Base-by-base conservation (phyloP, 2,329 filamentous ascomycete species). In the Magnaporthiopsis rhizophila region DNA sequence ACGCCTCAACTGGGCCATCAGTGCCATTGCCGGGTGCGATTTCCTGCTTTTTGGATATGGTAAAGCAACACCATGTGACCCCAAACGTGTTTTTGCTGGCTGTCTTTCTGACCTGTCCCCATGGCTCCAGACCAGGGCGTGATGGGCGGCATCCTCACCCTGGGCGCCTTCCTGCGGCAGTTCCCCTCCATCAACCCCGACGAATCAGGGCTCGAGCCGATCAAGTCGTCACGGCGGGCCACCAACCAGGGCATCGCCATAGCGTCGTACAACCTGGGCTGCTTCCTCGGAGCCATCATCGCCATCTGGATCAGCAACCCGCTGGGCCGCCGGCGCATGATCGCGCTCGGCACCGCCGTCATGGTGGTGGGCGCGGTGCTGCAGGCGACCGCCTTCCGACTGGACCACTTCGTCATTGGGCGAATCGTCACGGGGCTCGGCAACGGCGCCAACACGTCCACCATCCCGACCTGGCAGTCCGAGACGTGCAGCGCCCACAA, bases 61-160 rank as follows among this genome's bases (percentile, higher is more conserved):
- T 84, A 74, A 62, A 62, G 74, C 62, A 24, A 30, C 6, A 3
- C 21, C 45, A 50, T 45, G 0, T 50, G 18, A 1, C 8, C 21
- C 34, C 34, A 36, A 36, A 11, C 34, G 12, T 12, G 32, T 6
- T n/a, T 53, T 50, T 5, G 36, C 38, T 18, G 3, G 5, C 12
- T 3, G 15, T 45, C 15, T 45, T 3, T 45, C 38, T 45, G 15
- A 81, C 13, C 2, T 18, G 38, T 45, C 38, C 38, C 38, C 38
- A 1, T 45, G 38, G 18, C 15, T 15, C 13, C 82, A 87, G 89
- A 91, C 73, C 88, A 90, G 75, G 87, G 89, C 71, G 88, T 91
- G 12, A 92, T 90, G 81, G 89, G 88, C 59, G 87, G 87, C 65
- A 86, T 94, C 67, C 78, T 94, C 65, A 91, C 89, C 3, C 82